Base-by-base conservation (phyloP, 2,329 filamentous ascomycete species). In the Zymoseptoria passerinii region DNA sequence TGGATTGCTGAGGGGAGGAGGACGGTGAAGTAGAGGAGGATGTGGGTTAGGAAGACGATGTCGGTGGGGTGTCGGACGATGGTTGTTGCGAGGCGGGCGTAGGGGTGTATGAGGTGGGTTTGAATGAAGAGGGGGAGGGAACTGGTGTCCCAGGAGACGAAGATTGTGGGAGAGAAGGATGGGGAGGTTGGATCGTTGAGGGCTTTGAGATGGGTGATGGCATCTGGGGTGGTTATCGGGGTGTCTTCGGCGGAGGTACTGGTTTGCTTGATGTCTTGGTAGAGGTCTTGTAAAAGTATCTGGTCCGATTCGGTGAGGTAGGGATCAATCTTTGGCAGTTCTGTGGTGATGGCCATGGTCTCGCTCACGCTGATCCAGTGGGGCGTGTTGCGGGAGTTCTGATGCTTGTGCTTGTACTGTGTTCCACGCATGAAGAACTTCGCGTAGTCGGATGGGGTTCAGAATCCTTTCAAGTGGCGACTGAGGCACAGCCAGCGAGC, bases 21-120 rank as follows among this genome's bases (percentile, higher is more conserved):
- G 1, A 87, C 89, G 56, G 76, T 76, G 59, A 87, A 80, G 75
- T 92, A 92, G 27, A 90, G 74, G 40, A 91, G 70, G 20, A 92
- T 78, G 71, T 92, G 88, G 0, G 87, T 90, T 57, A 92, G 72
- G 79, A 92, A 89, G 52, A 91, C 82, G 18, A 92, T 86, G 70
- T 92, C 89, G 0, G 86, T 87, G 57, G 83, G 79, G 58, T 82
- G 76, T 13, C 87, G 84, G 8, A 88, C 85, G 20, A 86, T 71
- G 2, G 69, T 72, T 49, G 76, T 77, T 1, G 82, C 86, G 67
- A 79, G 73, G 13, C 73, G 71, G 52, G 85, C 74, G 69, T 89
- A 90, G 0, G 84, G 82, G 48, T 78, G 75, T 18, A 89, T 73
- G 1, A 86, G 27, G 61, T 79, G 78, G 48, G 73, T 72, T 68